phyloP scores from a whole-genome alignment of 768 basidiomycete species.

The Stropharia rugosoannulata region DNA sequence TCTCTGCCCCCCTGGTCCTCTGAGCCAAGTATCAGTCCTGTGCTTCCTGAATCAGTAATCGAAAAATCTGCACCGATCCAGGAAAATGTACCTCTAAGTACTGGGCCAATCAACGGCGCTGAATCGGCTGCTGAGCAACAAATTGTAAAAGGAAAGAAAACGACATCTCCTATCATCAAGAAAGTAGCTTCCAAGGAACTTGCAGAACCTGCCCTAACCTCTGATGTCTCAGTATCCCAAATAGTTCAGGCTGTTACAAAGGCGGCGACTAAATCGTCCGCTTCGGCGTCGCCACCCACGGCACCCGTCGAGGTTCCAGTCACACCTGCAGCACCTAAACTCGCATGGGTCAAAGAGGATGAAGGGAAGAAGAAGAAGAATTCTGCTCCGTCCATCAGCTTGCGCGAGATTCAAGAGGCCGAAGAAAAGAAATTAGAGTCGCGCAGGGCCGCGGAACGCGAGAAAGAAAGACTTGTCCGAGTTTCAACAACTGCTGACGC shows the following conservation, averaged over 20 bases:
- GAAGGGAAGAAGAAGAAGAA: constrained; percentile 58
- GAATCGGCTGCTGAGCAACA: background rate
- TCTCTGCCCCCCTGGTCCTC: background rate
- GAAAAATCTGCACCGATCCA: background rate
- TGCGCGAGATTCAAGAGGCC: constrained; percentile 94
- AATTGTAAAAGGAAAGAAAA: constrained; percentile 4
- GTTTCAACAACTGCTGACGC: constrained; percentile 30
- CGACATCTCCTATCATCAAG: background rate
- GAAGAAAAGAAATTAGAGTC: constrained; percentile 82
- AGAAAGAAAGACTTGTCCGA: constrained; percentile 62
- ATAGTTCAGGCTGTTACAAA: background rate
- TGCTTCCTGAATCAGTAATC: background rate
- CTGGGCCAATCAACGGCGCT: background rate
- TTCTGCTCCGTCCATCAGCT: constrained; percentile 50
- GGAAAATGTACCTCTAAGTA: background rate
- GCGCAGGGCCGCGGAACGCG: constrained; percentile 72
- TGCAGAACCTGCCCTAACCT: background rate
- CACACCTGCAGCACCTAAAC: constrained; percentile 34
- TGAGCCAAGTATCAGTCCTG: background rate
- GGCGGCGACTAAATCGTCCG: background rate
- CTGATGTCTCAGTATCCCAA: background rate
- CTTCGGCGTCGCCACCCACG: background rate
- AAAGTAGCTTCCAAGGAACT: background rate
- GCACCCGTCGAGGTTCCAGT: constrained; percentile 5
- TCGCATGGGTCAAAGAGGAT: constrained; percentile 70